Base-by-base conservation (phyloP, 176 grass and related monocot species). In the Sorghum bicolor region DNA sequence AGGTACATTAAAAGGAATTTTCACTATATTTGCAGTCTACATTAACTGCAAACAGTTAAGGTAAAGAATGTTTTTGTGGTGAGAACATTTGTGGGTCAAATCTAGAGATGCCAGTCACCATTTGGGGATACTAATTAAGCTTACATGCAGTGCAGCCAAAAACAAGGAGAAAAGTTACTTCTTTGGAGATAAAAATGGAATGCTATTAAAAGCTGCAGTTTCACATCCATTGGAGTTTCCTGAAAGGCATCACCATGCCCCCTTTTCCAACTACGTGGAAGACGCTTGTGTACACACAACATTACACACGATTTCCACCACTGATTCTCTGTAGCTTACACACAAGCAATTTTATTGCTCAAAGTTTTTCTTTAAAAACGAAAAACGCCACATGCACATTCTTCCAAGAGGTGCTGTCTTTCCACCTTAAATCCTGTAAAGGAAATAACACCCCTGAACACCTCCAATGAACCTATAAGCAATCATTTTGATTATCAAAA, bases 371-470 rank as follows among this genome's bases (percentile, higher is more conserved):
- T 26, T 24, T 26, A 0, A 62, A 11, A 22, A 55, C 2, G 36
- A 28, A 24, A 64, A 77, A 58, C 31, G 30, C 31, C 31, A 85
- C 40, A 16, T 34, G 64, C 63, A 52, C 16, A 50, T 68, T n/a
- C 26, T 44, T 32, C 10, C 14, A 30, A 77, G 63, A 85, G 50
- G 10, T 52, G 31, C 24, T 71, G 53, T 34, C 34, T 72, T 72
- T 71, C 10, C 37, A 85, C 71, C 64, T 64, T 74, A 69, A 86
- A 60, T 63, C 19, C n/a, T 62, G 72, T 33, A 55, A 70, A 67
- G 30, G 12, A 43, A 14, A 50, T 14, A 45, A 39, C 6, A 22
- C 3, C 17, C 13, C 29, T 8, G n/a, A 79, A 40, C 29, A 64
- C n/a, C 24, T 64, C 41, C 10, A 32, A 75, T 72, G 52, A 75